Base-by-base conservation (phyloP, 768 basidiomycete genomes). In the Cystobasidium ongulense region DNA sequence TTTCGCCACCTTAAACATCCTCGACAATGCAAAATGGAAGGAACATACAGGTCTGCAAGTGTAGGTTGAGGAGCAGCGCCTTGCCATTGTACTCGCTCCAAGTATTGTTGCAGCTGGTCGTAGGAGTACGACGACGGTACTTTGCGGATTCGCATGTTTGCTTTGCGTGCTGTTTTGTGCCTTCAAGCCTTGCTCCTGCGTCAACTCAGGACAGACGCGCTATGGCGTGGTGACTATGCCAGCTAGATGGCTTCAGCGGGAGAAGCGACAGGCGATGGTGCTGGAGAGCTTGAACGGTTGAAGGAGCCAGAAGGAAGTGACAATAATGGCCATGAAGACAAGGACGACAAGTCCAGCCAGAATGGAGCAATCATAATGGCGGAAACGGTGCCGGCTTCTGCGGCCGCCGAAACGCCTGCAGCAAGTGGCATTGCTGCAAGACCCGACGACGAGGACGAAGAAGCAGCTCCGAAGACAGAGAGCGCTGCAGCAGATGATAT, bases 21-120 rank as follows among this genome's bases (percentile, higher is more conserved):
- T 50, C 46, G 46, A 23, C 46, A 15, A 33, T 15, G 29, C 36
- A 3, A 31, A 38, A 11, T 15, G 3, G 3, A 21, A 4, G 36
- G 29, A 38, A 5, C 57, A 8, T 38, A 61, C 57, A 61, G 23
- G 57, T 38, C 29, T 31, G 57, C 29, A 38, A 61, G 57, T 3
- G 57, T 61, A 61, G 36, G 31, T 27, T 61, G 31, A 15, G 57
- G 57, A 38, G 36, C 13, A 10, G 21, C 57, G 11, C 57, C 57
- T 7, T 31, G 29, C 57, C 57, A 61, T 17, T 31, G 11, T 17
- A 61, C 36, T 38, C 57, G 29, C 31, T 38, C 10, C 31, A 61
- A 25, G 36, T 61, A 61, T n/a, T 31, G 31, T n/a, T 61, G 57
- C 17, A 61, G 57, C 57, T 61, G 57, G 31, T 61, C 57, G 23